phyloP scores from a whole-genome alignment of 73 alveolate species.

The Paramecium pentaurelia region DNA sequence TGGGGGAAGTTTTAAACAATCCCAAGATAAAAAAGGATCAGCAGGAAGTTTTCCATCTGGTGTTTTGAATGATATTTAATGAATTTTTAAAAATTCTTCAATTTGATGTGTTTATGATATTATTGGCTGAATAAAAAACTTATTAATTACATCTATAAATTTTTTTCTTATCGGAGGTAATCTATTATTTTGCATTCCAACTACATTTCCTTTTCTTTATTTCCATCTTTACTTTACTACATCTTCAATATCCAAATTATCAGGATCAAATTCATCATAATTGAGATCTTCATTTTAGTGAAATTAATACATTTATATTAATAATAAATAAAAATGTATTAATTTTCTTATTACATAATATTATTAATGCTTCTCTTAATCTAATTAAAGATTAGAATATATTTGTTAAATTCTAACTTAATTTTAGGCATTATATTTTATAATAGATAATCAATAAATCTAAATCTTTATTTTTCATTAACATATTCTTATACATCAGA shows the following conservation, averaged over 20 bases:
- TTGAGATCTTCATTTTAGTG: not conserved
- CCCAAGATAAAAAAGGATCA: not conserved
- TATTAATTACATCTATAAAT: not conserved
- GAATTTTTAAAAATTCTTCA: not conserved
- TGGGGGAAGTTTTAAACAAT: not conserved
- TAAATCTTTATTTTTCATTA: not conserved
- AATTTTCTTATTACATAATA: too few species aligned
- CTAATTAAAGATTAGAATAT: too few species aligned
- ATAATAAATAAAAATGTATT: not conserved
- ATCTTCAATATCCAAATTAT: not conserved
- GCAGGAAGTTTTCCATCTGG: not conserved
- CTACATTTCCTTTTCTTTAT: not conserved
- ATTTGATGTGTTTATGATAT: not conserved
- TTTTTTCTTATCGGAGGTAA: not conserved
- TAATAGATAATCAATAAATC: too few species aligned
- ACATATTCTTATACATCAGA: conserved; percentile 52
- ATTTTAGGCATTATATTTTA: too few species aligned
- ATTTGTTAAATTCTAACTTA: too few species aligned
- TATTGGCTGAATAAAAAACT: not conserved
- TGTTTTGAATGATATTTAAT: not conserved
- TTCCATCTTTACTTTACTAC: not conserved
- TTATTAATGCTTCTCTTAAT: too few species aligned
- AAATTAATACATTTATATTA: not conserved
- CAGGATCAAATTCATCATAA: not conserved
- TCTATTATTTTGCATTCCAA: not conserved